These are phyloP conservation scores for Boletus eberwhitei DNA, from an alignment of 768 basidiomycete genomes.

Conservation along the genomic window DNA sequence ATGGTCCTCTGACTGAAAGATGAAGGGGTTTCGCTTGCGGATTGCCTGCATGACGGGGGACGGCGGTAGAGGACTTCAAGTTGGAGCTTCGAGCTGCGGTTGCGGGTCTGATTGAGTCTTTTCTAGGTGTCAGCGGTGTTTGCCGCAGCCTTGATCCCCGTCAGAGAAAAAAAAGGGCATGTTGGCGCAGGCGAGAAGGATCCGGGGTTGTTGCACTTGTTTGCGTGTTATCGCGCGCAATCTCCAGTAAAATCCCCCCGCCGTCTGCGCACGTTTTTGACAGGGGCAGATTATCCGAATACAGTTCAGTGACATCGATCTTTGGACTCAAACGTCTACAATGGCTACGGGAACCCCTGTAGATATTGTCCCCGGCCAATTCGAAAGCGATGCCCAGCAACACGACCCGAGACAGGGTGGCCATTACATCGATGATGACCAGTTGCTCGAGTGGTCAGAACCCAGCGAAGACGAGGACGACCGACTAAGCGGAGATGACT, in stretches of 20 bases:
- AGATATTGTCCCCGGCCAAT: constrained; percentile 49
- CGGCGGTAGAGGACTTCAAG: background rate
- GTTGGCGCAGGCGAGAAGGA: background rate
- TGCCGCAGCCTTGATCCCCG: background rate
- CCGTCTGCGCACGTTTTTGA: background rate
- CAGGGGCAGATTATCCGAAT: constrained; percentile 15
- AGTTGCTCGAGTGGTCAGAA: constrained; percentile 30
- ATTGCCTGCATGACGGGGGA: constrained; percentile 29
- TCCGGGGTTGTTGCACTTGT: constrained; percentile 17
- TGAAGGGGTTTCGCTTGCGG: constrained; percentile 47
- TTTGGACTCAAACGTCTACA: background rate
- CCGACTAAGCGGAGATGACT: constrained; percentile 45
- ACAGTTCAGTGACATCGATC: no score
- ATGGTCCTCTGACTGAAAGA: constrained; percentile 31
- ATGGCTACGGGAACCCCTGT: constrained; percentile 22
- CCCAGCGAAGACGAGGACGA: constrained; percentile 26
- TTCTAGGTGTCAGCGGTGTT: constrained; percentile 11
- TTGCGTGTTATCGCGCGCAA: constrained; percentile 8
- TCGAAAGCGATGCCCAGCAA: constrained; percentile 48
- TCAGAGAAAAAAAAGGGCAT: background rate
- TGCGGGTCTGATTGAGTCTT: background rate
- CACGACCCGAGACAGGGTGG: constrained; percentile 26
- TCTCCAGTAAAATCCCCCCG: no score
- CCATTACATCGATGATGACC: constrained; percentile 45
- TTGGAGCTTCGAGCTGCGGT: background rate